These are phyloP conservation scores for Didymellaceae sp. DNA, from an alignment of 2,329 filamentous ascomycete species.

Conservation along the genomic window DNA sequence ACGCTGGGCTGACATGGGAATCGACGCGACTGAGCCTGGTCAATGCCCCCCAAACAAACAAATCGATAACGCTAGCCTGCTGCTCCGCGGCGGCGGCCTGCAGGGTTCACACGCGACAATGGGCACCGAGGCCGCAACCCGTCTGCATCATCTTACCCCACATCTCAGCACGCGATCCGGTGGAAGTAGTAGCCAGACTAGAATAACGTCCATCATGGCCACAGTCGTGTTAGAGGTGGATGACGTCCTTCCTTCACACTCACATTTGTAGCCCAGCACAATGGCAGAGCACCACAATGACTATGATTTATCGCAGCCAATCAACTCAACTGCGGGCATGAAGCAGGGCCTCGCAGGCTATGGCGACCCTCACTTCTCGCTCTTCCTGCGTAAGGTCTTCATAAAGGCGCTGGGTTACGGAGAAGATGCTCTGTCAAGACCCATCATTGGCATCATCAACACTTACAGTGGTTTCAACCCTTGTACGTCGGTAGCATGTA, in stretches of 20 bases:
- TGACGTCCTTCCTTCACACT: background rate
- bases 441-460: constrained; percentile 77
- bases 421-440: constrained; percentile 72
- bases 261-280: background rate
- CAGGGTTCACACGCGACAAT: constrained; percentile 8
- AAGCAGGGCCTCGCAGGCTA: constrained; percentile 71
- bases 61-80: constrained; percentile 14
- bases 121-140: constrained; percentile 3
- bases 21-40: background rate
- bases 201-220: background rate
- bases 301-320: constrained; percentile 65
- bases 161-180: constrained; percentile 17
- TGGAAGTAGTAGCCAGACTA: background rate
- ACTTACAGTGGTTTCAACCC: constrained; percentile 77
- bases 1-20: constrained; percentile 5
- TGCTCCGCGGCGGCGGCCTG: background rate
- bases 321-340: constrained; percentile 59
- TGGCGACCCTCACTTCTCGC: constrained; percentile 75
- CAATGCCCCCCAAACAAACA: constrained; percentile 14
- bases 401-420: constrained; percentile 78
- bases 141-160: constrained; percentile 10
- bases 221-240: background rate
- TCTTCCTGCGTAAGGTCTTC: constrained; percentile 77
- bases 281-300: constrained; percentile 43
- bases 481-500: constrained; percentile 51